Base-by-base conservation (phyloP, 805 yeast species). In the Wickerhamiella domercqiae region DNA sequence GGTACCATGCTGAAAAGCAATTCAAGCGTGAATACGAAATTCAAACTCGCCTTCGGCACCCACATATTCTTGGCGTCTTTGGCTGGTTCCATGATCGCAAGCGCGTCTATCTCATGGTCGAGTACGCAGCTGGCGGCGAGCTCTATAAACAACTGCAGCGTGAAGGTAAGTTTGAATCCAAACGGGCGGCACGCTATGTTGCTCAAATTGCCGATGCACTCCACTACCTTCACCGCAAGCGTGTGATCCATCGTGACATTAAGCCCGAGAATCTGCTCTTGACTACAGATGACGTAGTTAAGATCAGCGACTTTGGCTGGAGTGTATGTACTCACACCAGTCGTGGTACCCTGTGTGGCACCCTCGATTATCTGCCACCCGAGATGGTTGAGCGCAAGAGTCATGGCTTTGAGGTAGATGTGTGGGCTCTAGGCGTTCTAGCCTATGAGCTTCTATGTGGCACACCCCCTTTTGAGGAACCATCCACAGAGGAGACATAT, bases 251-350 rank as follows among this genome's bases (percentile, higher is more conserved):
- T 53, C 67, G 97, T 42, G 98, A 87, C 53, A 72, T 87, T 46
- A 87, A 87, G 56, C 97, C 97, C 0, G 97, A 90, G 54, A 87
- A 87, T 50, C 79, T 87, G 35, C 59, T 87, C 31, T 61, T 87
- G 7, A 82, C 83, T 5, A 68, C 75, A 42, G 73, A 81, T 51
- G 80, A 84, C 45, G 19, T 21, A 18, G 66, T 87, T 38, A 87
- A 86, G 54, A 66, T 87, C 28, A 78, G 94, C 15, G 98, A 87
- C 59, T 87, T 90, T 55, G 98, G 98, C 11, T 87, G 96, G 96
- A 78, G 93, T 39, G 87, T 86, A 2, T 74, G 73, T 47, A 68
- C 79, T 0, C 71, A 73, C 1, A 59, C 65, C 0, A 38, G 71
- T 44, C 62, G 95, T 50, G 66, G 73, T 13, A 87, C 97, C 0